Percentiles rank a stretch among this genome's conserved stretches.
Evolutionary conservation across 148 eudicot genomes (phyloP).

Genomic region (Rheum nobile): DNA sequence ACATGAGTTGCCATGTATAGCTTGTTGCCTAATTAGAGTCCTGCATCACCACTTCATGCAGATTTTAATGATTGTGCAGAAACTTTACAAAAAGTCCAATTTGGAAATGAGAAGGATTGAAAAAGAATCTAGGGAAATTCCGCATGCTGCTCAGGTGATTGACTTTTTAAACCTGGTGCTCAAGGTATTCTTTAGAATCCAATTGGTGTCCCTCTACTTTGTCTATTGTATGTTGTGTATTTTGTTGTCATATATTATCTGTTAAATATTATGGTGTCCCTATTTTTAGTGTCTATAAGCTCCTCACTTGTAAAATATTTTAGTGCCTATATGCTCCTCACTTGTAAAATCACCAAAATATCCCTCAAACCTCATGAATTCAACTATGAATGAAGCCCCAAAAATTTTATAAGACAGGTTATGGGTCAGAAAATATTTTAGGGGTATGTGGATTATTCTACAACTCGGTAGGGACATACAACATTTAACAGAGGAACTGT

Average conservation of each 20-base stretch:
- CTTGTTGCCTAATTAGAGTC: neutral
- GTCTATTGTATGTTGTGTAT: neutral
- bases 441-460: neutral
- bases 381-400: neutral
- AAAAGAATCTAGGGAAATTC: neutral
- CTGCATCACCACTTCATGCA: neutral
- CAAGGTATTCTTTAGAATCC: neutral
- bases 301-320: neutral
- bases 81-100: neutral
- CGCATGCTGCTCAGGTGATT: neutral
- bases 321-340: neutral
- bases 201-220: neutral
- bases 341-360: neutral
- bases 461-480: neutral
- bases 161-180: neutral
- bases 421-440: neutral
- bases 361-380: neutral
- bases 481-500: too few relatives aligned
- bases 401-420: neutral
- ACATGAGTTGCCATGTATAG: too few relatives aligned
- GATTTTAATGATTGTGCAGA: neutral
- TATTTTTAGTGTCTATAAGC: neutral
- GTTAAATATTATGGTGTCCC: neutral
- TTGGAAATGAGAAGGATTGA: neutral
- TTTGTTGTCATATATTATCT: neutral